A percentile compares a stretch with the other conserved stretches of the same genome.
These are phyloP conservation scores for Aspergillus intermedius DNA, from an alignment of 2,329 filamentous ascomycete species.

Conservation along the genomic window DNA sequence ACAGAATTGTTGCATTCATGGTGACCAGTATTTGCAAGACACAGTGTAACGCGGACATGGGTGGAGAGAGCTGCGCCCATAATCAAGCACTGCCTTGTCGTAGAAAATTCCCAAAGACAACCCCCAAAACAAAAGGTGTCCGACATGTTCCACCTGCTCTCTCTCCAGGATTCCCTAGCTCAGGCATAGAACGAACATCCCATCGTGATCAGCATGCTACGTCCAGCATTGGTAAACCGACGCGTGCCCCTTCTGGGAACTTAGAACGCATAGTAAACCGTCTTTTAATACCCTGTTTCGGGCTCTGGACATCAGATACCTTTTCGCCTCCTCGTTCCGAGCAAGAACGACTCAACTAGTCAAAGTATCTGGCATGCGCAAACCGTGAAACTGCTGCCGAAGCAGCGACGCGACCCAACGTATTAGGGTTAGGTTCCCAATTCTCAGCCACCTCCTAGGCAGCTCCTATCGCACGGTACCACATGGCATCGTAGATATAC, in stretches of 20 bases:
- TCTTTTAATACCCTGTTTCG: slow-evolving; percentile 33
- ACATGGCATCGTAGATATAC: slow-evolving; percentile 20
- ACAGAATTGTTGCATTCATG: slow-evolving; percentile 31
- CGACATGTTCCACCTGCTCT: slow-evolving; percentile 47
- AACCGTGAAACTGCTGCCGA: slow-evolving; percentile 57
- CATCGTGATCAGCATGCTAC: slow-evolving; percentile 57
- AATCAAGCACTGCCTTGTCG: slow-evolving; percentile 12
- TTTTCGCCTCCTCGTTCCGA: slow-evolving; percentile 28
- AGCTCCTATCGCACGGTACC: slow-evolving; percentile 31
- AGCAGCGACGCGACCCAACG: slow-evolving; percentile 58
- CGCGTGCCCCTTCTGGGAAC: slow-evolving; percentile 36
- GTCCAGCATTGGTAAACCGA: slow-evolving; percentile 51
- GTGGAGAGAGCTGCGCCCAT: background rate
- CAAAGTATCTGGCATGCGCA: slow-evolving; percentile 61
- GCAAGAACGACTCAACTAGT: slow-evolving; percentile 50
- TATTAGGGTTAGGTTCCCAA: slow-evolving; percentile 97
- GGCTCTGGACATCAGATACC: slow-evolving; percentile 41
- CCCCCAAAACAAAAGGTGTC: slow-evolving; percentile 40
- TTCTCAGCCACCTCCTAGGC: slow-evolving; percentile 52
- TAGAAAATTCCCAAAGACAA: slow-evolving; percentile 44
- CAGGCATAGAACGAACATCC: slow-evolving; percentile 49
- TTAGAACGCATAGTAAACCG: slow-evolving; percentile 42
- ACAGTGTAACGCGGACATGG: background rate
- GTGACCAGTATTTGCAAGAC: slow-evolving; percentile 7
- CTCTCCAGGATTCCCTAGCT: slow-evolving; percentile 36